These are phyloP conservation scores for Cystoderma amianthinum DNA, from an alignment of 768 basidiomycete species.

Conservation along the genomic window DNA sequence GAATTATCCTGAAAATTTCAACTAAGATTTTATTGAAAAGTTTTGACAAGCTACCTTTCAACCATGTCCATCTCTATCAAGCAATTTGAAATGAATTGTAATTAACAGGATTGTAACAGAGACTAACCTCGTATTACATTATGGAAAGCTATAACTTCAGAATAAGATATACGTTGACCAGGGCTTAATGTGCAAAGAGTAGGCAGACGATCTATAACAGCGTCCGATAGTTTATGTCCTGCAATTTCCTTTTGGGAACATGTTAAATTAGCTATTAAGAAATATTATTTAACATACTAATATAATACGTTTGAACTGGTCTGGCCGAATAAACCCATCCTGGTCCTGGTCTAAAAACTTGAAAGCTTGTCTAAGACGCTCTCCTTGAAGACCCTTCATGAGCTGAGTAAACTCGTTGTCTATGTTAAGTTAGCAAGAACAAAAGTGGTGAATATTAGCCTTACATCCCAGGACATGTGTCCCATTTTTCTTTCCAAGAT, in stretches of 20 bases:
- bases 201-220: constrained; percentile 86
- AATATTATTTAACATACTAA: constrained; percentile 44
- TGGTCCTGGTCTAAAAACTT: constrained; percentile 83
- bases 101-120: background rate
- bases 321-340: constrained; percentile 90
- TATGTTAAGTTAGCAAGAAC: constrained; percentile 16
- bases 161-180: constrained; percentile 89
- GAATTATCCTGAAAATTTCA: constrained; percentile 56
- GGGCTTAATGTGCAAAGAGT: constrained; percentile 87
- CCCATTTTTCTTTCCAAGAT: constrained; percentile 90
- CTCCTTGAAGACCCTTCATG: constrained; percentile 98
- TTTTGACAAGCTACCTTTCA: constrained; percentile 51
- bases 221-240: constrained; percentile 94
- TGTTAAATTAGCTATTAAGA: too few species aligned
- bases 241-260: constrained; percentile 83
- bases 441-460: constrained; percentile 19
- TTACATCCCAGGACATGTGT: constrained; percentile 87
- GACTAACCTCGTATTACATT: constrained; percentile 84
- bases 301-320: constrained; percentile 94
- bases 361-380: constrained; percentile 95
- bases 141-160: constrained; percentile 95
- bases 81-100: constrained; percentile 3
- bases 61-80: constrained; percentile 90
- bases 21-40: constrained; percentile 6
- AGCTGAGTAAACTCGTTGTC: constrained; percentile 97